A percentile compares a stretch with the other conserved stretches of the same genome.
phyloP scores from a whole-genome alignment of 164 flowering plant genomes.

The Magnolia kwangsiensis region DNA sequence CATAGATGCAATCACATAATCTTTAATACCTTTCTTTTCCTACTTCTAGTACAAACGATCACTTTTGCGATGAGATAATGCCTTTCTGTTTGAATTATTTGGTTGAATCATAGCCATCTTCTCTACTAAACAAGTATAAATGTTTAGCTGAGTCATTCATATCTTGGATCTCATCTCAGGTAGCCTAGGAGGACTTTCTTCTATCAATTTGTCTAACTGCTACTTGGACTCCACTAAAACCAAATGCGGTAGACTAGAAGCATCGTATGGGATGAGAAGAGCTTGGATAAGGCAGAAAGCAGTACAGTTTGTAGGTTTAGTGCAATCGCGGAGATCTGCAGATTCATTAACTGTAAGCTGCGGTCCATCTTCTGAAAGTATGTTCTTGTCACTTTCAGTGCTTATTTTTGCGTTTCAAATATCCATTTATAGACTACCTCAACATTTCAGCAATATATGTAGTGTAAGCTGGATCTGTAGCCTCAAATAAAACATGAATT shows the following conservation, averaged over 20 bases:
- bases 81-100: not conserved
- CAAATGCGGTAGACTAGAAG: constrained; percentile 19
- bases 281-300: constrained; percentile 18
- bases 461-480: too few species aligned
- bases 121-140: not conserved
- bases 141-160: not conserved
- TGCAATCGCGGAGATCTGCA: constrained; percentile 19
- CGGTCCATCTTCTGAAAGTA: constrained; percentile 29
- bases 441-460: too few species aligned
- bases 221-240: constrained; percentile 19
- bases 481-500: too few species aligned
- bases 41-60: not conserved
- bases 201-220: constrained; percentile 29
- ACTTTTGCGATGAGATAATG: not conserved
- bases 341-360: constrained; percentile 21
- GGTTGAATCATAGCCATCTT: not conserved
- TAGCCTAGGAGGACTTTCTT: constrained; percentile 42
- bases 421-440: too few species aligned
- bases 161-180: constrained; percentile 35
- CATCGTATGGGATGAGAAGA: constrained; percentile 13
- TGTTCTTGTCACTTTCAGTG: not conserved
- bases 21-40: not conserved
- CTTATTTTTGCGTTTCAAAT: not conserved
- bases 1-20: not conserved
- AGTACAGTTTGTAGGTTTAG: constrained; percentile 21